A percentile compares a stretch with the other conserved stretches of the same genome.
Evolutionary conservation across 2,329 filamentous ascomycete genomes (phyloP).

Genomic region (Tricladium varicosporioides): DNA sequence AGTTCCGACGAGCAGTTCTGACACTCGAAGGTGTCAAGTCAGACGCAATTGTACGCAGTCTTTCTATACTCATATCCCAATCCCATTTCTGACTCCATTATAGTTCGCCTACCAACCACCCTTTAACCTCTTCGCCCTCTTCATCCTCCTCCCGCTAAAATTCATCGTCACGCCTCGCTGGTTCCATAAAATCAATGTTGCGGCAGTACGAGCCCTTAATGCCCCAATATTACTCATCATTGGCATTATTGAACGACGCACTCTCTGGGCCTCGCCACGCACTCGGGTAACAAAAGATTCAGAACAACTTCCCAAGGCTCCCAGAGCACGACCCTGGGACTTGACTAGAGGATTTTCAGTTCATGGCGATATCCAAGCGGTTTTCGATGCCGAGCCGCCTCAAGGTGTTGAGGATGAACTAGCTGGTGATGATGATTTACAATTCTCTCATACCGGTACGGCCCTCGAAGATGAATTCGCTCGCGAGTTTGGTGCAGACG

Average conservation of each 20-base stretch:
- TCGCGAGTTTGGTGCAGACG: slow-evolving; percentile 19
- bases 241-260: slow-evolving; percentile 65
- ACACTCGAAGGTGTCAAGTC: slow-evolving; percentile 85
- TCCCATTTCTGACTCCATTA: neutral
- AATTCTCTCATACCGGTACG: neutral
- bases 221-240: slow-evolving; percentile 72
- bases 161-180: slow-evolving; percentile 75
- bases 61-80: neutral
- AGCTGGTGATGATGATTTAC: slow-evolving; percentile 17
- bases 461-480: slow-evolving; percentile 22
- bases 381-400: slow-evolving; percentile 33
- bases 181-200: slow-evolving; percentile 89
- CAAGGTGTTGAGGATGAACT: slow-evolving; percentile 25
- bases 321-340: slow-evolving; percentile 24
- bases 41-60: slow-evolving; percentile 57
- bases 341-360: slow-evolving; percentile 30
- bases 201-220: slow-evolving; percentile 71
- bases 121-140: slow-evolving; percentile 76
- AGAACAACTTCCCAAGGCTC: slow-evolving; percentile 23
- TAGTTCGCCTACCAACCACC: slow-evolving; percentile 57
- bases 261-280: slow-evolving; percentile 53
- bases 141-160: slow-evolving; percentile 73
- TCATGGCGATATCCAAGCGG: slow-evolving; percentile 33
- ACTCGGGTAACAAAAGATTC: slow-evolving; percentile 19
- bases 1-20: slow-evolving; percentile 76